Percentiles rank a stretch among this genome's conserved stretches.
These are phyloP conservation scores for Lactarius indigo DNA, from an alignment of 768 basidiomycete genomes.

Conservation along the genomic window DNA sequence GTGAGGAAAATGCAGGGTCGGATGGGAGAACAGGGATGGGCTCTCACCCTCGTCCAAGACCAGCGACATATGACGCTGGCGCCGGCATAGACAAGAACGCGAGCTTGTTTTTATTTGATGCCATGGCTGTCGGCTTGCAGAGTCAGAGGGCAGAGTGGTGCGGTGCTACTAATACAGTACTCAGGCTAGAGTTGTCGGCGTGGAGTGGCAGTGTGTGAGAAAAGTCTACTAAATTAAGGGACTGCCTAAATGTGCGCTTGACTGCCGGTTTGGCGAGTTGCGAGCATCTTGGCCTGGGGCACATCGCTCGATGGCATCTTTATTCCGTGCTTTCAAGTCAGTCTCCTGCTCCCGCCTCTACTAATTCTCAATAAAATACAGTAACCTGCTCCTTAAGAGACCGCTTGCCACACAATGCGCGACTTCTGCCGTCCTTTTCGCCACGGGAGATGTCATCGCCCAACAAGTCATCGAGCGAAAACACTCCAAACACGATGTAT, in stretches of 20 bases:
- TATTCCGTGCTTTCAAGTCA: conserved; percentile 41
- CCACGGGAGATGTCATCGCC: conserved; percentile 75
- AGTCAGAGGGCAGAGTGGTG: background rate
- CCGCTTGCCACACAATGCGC: conserved; percentile 62
- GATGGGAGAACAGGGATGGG: background rate
- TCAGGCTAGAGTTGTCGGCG: no score
- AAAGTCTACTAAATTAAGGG: background rate
- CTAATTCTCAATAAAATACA: conserved; percentile 30
- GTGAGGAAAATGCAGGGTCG: conserved; percentile 17
- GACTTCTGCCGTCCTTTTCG: conserved; percentile 66
- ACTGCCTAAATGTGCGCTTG: no score
- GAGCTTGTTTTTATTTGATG: conserved; percentile 67
- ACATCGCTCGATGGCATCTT: conserved; percentile 29
- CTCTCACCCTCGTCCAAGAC: conserved; percentile 91
- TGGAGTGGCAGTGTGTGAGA: background rate
- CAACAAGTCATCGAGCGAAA: conserved; percentile 79
- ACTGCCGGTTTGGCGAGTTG: no score
- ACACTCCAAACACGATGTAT: conserved; percentile 72
- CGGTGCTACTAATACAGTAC: no score
- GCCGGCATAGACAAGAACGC: conserved; percentile 91
- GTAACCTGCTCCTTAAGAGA: conserved; percentile 55
- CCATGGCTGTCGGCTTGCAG: conserved; percentile 32
- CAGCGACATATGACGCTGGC: conserved; percentile 95
- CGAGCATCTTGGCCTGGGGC: no score
- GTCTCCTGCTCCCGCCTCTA: background rate